Evolutionary conservation across 2,329 filamentous ascomycete genomes (phyloP), one percentile per base, ranked within the genome.

Genomic region (Penicillium sumatraense): DNA sequence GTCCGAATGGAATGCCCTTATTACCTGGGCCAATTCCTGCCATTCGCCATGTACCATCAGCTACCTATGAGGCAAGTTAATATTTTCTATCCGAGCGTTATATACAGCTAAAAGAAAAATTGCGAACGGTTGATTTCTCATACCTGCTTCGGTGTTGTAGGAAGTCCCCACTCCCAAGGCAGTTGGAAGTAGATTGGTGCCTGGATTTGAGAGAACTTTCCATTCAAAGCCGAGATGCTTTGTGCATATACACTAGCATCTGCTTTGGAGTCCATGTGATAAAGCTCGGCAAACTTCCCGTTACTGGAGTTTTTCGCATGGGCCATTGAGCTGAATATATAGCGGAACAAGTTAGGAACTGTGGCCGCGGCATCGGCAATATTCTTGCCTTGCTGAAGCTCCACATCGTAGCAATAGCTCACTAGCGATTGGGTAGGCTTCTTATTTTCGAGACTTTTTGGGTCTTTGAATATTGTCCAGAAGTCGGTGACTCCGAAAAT

Each of bases 401-500:
- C 83, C 2, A 80, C 71, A 1, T 82, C 72, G 60, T 80, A 81
- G 0, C 80, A 78, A 55, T 75, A 79, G 51, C 67, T 67, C 10
- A 79, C 73, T 58, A 75, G 78, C 0, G 72, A 75, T 20, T 48
- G 14, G 81, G 3, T 63, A 54, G 2, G 76, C 79, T 71, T 70
- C 20, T 69, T 63, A 26, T 36, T 36, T 18, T 36, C 16, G 11
- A 77, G 75, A 55, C 72, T 76, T 56, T 79, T 4, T 63, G 54
- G 3, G 76, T 78, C 71, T 63, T 78, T 77, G 62, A 83, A 83
- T 2, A 77, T 74, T 51, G 81, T 80, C 77, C 78, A 84, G 69
- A 80, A 85, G 60, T 84, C 76, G 0, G 82, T 85, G 38, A 83
- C 78, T 59, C 74, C 77, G 72, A 84, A 85, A 57, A 85, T 83